Conservation (phyloP, 176 grass and related monocot species). For the Sorghum bicolor region DNA sequence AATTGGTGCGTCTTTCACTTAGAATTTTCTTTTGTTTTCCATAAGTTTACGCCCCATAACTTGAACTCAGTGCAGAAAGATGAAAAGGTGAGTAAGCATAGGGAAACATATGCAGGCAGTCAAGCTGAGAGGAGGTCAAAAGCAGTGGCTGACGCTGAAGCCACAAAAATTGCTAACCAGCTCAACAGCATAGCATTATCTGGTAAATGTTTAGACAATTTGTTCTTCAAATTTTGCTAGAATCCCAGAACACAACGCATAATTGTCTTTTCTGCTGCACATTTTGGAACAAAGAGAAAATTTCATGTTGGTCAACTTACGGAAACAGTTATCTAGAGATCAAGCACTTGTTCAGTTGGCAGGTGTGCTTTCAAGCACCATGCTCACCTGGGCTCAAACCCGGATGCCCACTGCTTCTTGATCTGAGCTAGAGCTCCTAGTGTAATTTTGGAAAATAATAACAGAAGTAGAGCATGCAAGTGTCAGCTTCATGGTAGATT, state of each 20-base stretch:
- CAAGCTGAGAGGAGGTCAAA: slow-evolving; percentile 83
- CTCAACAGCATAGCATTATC: slow-evolving; percentile 65
- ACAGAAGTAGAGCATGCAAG: neutral
- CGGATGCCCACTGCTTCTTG: neutral
- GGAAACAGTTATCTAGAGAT: neutral
- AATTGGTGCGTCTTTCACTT: slow-evolving; percentile 58
- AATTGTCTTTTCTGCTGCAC: neutral
- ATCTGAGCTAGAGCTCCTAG: neutral
- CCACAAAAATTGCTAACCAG: slow-evolving; percentile 63
- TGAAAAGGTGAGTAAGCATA: slow-evolving; percentile 55
- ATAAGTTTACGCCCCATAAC: slow-evolving; percentile 3
- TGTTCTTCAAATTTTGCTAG: neutral
- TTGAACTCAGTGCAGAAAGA: slow-evolving; percentile 68
- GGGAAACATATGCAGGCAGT: slow-evolving; percentile 74
- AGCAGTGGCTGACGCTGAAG: slow-evolving; percentile 59
- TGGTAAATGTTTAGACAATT: slow-evolving; percentile 32
- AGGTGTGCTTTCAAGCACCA: neutral
- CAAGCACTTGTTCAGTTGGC: neutral
- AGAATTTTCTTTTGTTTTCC: neutral
- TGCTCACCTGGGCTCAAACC: neutral
- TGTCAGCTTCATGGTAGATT: neutral
- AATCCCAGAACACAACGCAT: neutral
- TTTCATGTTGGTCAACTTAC: neutral
- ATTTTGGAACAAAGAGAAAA: neutral
- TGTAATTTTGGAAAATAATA: neutral